phyloP scores from a whole-genome alignment of 2,329 filamentous ascomycete genomes.

The Triangularia setosa region DNA sequence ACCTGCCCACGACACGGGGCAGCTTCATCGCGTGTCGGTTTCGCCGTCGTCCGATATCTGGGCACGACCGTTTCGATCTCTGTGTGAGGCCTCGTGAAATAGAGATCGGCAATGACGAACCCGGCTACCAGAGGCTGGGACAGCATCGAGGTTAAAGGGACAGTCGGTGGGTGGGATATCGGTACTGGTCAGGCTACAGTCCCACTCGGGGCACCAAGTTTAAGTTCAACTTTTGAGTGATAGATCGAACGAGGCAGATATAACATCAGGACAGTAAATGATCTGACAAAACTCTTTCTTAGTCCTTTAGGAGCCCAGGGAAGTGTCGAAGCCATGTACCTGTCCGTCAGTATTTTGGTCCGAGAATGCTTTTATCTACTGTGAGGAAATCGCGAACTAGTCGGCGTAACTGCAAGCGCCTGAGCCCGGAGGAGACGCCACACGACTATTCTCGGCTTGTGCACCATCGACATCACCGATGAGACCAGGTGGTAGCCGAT shows the following conservation, averaged over 20 bases:
- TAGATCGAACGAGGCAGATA: background rate
- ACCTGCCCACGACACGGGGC: background rate
- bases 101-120: background rate
- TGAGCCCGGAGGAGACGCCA: background rate
- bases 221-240: background rate
- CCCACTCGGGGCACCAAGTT: background rate
- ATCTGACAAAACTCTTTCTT: background rate
- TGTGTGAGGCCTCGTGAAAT: background rate
- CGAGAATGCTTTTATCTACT: background rate
- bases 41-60: background rate
- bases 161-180: too few species aligned
- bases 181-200: background rate
- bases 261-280: background rate
- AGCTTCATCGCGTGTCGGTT: background rate
- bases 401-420: background rate
- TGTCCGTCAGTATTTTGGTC: background rate
- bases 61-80: background rate
- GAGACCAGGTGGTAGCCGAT: background rate
- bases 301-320: background rate
- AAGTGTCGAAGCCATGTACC: background rate
- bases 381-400: background rate
- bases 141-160: background rate
- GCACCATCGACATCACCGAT: background rate
- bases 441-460: background rate
- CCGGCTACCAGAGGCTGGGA: background rate